phyloP scores from a whole-genome alignment of 257 asterid species.

The Solanum arcanum region DNA sequence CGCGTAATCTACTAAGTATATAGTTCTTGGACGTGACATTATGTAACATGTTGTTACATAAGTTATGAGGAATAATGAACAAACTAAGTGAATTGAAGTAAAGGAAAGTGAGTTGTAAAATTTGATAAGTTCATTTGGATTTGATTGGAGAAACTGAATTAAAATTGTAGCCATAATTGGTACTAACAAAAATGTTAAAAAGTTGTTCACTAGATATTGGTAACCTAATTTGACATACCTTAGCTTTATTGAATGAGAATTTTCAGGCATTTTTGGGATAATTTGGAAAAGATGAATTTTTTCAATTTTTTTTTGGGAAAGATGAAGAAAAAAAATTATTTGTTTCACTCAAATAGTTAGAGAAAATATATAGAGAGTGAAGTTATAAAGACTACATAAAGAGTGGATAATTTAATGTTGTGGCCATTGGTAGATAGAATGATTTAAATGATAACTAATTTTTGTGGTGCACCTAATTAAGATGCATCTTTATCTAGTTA shows the following conservation, averaged over 20 bases:
- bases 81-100: constrained; percentile 9
- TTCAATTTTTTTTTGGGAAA: too few species aligned
- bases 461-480: background rate
- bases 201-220: constrained; percentile 33
- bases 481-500: background rate
- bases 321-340: too few species aligned
- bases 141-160: constrained; percentile 3
- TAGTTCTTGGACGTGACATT: constrained; percentile 28
- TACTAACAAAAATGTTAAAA: constrained; percentile 16
- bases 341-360: background rate
- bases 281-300: too few species aligned
- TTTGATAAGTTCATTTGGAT: constrained; percentile 7
- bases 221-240: constrained; percentile 24
- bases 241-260: constrained; percentile 8
- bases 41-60: constrained; percentile 16
- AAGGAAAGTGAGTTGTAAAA: constrained; percentile 17
- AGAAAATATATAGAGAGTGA: background rate
- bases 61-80: constrained; percentile 11
- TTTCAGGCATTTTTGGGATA: background rate
- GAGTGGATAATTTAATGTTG: background rate
- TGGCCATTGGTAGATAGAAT: background rate
- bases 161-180: constrained; percentile 14
- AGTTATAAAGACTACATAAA: background rate
- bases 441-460: background rate
- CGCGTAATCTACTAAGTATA: constrained; percentile 50